Conservation (phyloP, 176 grass and related monocot species). For the Cymbopogon citratus region DNA sequence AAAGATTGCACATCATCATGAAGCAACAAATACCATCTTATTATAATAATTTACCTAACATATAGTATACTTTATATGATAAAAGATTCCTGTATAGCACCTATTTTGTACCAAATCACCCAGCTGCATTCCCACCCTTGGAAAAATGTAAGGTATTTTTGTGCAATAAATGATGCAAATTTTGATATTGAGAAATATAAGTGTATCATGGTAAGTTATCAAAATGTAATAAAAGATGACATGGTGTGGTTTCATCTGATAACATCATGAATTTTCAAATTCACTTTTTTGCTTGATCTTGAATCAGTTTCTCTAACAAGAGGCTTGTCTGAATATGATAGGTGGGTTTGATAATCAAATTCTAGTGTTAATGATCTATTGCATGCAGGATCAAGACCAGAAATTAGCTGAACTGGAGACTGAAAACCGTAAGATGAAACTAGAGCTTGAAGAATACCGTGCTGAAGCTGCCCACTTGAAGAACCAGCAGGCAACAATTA, state of each 20-base stretch:
- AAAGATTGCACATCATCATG: constrained; percentile 8
- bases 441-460: constrained; percentile 95
- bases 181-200: constrained; percentile 5
- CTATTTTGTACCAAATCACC: background rate
- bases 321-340: constrained; percentile 10
- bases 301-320: background rate
- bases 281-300: constrained; percentile 7
- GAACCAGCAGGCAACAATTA: constrained; percentile 98
- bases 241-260: background rate
- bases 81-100: background rate
- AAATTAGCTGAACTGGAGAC: constrained; percentile 91
- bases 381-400: constrained; percentile 88
- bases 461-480: constrained; percentile 89
- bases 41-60: background rate
- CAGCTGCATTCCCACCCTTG: background rate
- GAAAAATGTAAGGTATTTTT: background rate
- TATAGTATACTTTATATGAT: background rate
- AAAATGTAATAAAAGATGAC: background rate
- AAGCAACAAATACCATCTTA: constrained; percentile 9
- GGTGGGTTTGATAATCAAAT: background rate
- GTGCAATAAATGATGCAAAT: background rate
- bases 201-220: background rate
- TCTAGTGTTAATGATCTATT: constrained; percentile 16
- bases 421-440: constrained; percentile 99
- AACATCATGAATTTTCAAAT: constrained; percentile 6